Base-by-base conservation (phyloP, 2,329 filamentous ascomycete genomes). In the Karstenula rhodostoma region DNA sequence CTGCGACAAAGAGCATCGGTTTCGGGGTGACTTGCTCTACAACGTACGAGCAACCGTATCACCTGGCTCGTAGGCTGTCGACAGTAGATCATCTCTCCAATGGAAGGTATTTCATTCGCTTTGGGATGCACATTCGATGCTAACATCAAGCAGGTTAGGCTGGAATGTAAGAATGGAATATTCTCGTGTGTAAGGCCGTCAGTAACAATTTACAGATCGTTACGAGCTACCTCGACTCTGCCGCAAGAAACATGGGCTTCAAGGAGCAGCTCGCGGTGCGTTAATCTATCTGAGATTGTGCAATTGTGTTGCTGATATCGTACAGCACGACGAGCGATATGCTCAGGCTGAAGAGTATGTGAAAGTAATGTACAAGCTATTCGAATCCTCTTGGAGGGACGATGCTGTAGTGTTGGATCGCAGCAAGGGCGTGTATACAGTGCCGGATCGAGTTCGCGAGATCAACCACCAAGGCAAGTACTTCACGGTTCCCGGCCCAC, bases 391-490 rank as follows among this genome's bases (percentile, higher is more conserved):
- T 0, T 91, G 89, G 87, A 81, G 87, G 37, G 84, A 87, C 56
- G 87, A 90, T 68, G 89, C 89, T 0, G 86, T 91, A 1, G 81
- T 86, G 27, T 81, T 86, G 0, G 84, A 90, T 68, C 82, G 84
- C 12, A 77, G 85, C 58, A 82, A 80, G 6, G 86, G 86, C 0
- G 76, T 89, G 49, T 92, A 90, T 72, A 85, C 85, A 0, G 80
- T 86, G 32, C 84, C 85, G 2, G 74, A 79, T 2, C 81, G 85
- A 0, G 86, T 92, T 1, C 82, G 89, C 6, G 77, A 86, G 61
- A 91, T 92, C 73, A 83, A 90, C 73, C 89, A 92, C 72, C 69
- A 82, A 85, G 87, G 90, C 54, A 82, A 90, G 57, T 92, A 91
- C 51, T 70, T 86, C 81, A 22, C 82, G 85, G 59, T 89, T 84